Conservation (phyloP, 768 basidiomycete genomes). For the Coprinopsis strossmayeri region DNA sequence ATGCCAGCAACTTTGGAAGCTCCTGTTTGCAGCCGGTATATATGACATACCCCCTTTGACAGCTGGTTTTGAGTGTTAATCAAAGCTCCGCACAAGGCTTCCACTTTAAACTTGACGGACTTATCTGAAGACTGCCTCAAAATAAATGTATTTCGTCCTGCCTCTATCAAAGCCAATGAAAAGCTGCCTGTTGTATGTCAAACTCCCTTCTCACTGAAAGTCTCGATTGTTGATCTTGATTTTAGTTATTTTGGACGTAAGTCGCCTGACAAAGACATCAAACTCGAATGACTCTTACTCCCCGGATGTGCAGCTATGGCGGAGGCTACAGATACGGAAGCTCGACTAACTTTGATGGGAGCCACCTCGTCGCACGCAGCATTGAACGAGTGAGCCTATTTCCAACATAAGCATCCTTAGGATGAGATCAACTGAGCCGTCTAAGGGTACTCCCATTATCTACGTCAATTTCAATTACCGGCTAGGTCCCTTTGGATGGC, state of each 20-base stretch:
- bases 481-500: slow-evolving; percentile 40
- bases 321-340: slow-evolving; percentile 27
- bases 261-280: slow-evolving; percentile 5
- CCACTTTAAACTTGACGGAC: not conserved
- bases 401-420: not conserved
- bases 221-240: not conserved
- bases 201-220: not conserved
- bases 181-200: slow-evolving; percentile 33
- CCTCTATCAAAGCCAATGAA: slow-evolving; percentile 20
- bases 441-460: slow-evolving; percentile 39
- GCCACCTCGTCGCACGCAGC: slow-evolving; percentile 28
- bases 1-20: slow-evolving; percentile 41
- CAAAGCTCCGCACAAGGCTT: not conserved
- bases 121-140: slow-evolving; percentile 55
- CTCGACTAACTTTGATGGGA: slow-evolving; percentile 25
- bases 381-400: slow-evolving; percentile 23
- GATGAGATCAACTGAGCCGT: not conserved
- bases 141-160: slow-evolving; percentile 54
- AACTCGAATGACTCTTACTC: not conserved
- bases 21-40: slow-evolving; percentile 43
- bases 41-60: too few relatives aligned
- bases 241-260: slow-evolving; percentile 34
- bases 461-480: slow-evolving; percentile 36
- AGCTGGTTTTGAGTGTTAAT: not conserved
- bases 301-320: slow-evolving; percentile 22